Evolutionary conservation across 2,329 filamentous ascomycete species (phyloP).

Genomic region (Paramyrothecium roridum): DNA sequence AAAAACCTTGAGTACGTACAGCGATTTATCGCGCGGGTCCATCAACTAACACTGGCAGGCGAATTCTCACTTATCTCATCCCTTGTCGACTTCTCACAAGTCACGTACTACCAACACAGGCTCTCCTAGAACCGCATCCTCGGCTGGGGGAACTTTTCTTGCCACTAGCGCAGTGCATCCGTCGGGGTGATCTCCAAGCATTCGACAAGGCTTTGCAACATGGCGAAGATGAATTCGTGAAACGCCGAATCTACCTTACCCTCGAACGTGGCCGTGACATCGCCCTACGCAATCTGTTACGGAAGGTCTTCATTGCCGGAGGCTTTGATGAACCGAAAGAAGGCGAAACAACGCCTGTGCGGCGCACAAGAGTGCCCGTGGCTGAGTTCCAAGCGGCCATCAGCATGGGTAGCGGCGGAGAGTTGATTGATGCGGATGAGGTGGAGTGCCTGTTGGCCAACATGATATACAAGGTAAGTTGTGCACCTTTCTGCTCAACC

Average conservation of each 20-base stretch:
- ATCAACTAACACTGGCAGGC: constrained; percentile 43
- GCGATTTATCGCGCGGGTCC: neutral
- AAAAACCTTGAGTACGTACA: constrained; percentile 76
- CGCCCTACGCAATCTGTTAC: constrained; percentile 82
- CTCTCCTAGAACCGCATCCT: constrained; percentile 72
- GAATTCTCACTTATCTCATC: constrained; percentile 92
- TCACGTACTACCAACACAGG: constrained; percentile 73
- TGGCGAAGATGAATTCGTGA: constrained; percentile 90
- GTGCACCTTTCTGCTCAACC: constrained; percentile 1
- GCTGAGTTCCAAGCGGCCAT: constrained; percentile 83
- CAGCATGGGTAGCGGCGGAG: constrained; percentile 63
- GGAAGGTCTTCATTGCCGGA: constrained; percentile 84
- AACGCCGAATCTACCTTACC: constrained; percentile 88
- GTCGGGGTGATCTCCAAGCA: constrained; percentile 73
- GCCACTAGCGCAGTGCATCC: constrained; percentile 76
- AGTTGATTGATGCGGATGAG: constrained; percentile 79
- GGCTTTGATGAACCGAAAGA: constrained; percentile 79
- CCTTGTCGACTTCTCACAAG: constrained; percentile 88
- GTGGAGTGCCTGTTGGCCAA: constrained; percentile 94
- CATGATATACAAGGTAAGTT: constrained; percentile 91
- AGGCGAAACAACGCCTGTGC: constrained; percentile 56
- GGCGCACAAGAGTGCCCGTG: constrained; percentile 76
- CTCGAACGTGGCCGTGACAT: constrained; percentile 91
- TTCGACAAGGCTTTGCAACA: constrained; percentile 80
- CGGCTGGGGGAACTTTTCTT: constrained; percentile 74